These are phyloP conservation scores for Raddia distichophylla DNA, from an alignment of 176 grass and related monocot species.

Conservation along the genomic window DNA sequence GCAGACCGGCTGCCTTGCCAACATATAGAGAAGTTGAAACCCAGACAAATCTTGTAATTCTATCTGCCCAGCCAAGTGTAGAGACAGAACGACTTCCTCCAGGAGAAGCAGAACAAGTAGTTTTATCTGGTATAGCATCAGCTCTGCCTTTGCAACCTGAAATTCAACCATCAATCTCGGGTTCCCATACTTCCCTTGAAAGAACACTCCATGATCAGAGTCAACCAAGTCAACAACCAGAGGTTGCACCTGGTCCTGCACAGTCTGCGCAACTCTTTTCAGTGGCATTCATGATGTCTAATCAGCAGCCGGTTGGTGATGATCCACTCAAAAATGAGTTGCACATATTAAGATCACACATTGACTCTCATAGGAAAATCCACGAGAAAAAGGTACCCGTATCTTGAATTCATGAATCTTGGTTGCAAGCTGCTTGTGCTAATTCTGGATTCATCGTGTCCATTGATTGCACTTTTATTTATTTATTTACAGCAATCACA, in stretches of 20 bases:
- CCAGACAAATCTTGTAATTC: slow-evolving; percentile 13
- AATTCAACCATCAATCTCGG: slow-evolving; percentile 23
- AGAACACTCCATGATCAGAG: slow-evolving; percentile 38
- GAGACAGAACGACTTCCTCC: slow-evolving; percentile 26
- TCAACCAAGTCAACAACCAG: slow-evolving; percentile 36
- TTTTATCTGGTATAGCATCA: slow-evolving; percentile 19
- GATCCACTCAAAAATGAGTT: slow-evolving; percentile 82
- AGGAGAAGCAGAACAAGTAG: slow-evolving; percentile 29
- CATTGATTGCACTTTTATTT: slow-evolving; percentile 29
- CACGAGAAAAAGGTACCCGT: slow-evolving; percentile 67
- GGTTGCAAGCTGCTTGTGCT: background rate
- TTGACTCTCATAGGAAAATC: slow-evolving; percentile 53
- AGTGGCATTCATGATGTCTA: slow-evolving; percentile 48
- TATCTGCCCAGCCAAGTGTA: slow-evolving; percentile 36
- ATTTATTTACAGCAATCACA: slow-evolving; percentile 57
- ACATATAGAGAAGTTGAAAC: slow-evolving; percentile 32
- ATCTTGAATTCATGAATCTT: slow-evolving; percentile 11
- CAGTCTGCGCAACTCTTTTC: slow-evolving; percentile 57
- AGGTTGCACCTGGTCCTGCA: slow-evolving; percentile 9
- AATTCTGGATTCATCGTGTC: slow-evolving; percentile 27
- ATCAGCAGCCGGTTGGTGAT: slow-evolving; percentile 49
- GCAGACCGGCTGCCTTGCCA: slow-evolving; percentile 22
- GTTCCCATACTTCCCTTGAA: slow-evolving; percentile 34
- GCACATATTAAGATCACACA: slow-evolving; percentile 52
- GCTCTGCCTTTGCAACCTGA: slow-evolving; percentile 41